Conservation (phyloP, 306 rosid genomes). For the Casuarina glauca region DNA sequence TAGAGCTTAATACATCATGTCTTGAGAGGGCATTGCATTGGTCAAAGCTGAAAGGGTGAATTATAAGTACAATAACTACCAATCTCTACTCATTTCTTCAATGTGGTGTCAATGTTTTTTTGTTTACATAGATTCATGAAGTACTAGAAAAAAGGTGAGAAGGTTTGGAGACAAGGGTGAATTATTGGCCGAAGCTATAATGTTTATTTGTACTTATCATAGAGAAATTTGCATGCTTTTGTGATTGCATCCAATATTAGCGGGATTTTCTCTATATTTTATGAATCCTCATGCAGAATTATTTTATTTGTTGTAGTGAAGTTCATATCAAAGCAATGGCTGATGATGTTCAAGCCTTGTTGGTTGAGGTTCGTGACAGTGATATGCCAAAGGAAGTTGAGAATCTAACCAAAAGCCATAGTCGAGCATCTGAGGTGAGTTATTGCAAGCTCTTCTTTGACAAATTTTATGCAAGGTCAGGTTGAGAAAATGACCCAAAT, state of each 20-base stretch:
- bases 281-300: conserved; percentile 51
- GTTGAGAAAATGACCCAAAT: not conserved
- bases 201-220: not conserved
- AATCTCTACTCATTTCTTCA: not conserved
- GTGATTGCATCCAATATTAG: conserved; percentile 1
- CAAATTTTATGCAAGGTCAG: not conserved
- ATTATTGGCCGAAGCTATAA: too few species aligned
- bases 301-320: conserved; percentile 74
- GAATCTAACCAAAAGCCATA: conserved; percentile 65
- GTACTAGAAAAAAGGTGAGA: not conserved
- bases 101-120: not conserved
- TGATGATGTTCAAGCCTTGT: conserved; percentile 89
- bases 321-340: conserved; percentile 95
- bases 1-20: not conserved
- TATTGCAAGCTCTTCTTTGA: conserved; percentile 5
- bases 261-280: conserved; percentile 11
- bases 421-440: conserved; percentile 81
- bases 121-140: not conserved
- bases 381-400: conserved; percentile 80
- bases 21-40: not conserved
- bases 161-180: not conserved
- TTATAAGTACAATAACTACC: not conserved
- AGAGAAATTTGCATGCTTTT: not conserved
- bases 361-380: conserved; percentile 80
- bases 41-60: not conserved